Base-by-base conservation (phyloP, 1,284 basidiomycete species). In the Kwoniella shivajii region DNA sequence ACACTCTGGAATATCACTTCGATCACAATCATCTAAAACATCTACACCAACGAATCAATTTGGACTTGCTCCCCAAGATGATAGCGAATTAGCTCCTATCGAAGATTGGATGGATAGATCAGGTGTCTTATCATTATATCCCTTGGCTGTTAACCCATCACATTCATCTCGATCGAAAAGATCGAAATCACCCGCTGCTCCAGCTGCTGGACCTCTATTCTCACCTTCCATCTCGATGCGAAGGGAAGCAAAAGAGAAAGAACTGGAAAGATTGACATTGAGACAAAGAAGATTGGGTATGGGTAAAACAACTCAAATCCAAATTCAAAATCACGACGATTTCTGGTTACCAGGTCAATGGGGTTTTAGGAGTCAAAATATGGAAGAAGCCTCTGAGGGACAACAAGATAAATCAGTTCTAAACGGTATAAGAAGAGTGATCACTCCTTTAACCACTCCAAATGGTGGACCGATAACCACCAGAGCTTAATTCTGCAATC, bases 71-170 rank as follows among this genome's bases (percentile, higher is more conserved):
- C n/a, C n/a, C n/a, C 57, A 59, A 30, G 48, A 57, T 9, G 50
- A 57, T 11, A 22, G 31, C 30, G 48, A 59, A 24, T 63, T 74
- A 9, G 74, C 74, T 1, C 73, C 74, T 5, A 67, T 74, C 37
- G 68, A 72, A 46, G 47, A 62, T 6, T 76, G 74, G 74, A 76
- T 75, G 74, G 74, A 69, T 49, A 59, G 61, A 22, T 68, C 65
- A 0, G 74, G 73, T 18, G 61, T 76, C 14, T 65, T 76, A 16
- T 75, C 73, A 3, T 70, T 76, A 44, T 76, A 76, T 55, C 74
- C 74, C 1, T 65, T 76, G 14, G 73, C 73, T 2, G 71, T 69
- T 41, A 59, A 68, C 22, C 46, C 72, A 1, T 74, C 69, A 16
- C 70, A 66, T 49, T 54, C 64, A n/a, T 57, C 63, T n/a, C 52